Conservation (phyloP, 1,139 yeast species). For the Sugiyamaella paludigena region DNA sequence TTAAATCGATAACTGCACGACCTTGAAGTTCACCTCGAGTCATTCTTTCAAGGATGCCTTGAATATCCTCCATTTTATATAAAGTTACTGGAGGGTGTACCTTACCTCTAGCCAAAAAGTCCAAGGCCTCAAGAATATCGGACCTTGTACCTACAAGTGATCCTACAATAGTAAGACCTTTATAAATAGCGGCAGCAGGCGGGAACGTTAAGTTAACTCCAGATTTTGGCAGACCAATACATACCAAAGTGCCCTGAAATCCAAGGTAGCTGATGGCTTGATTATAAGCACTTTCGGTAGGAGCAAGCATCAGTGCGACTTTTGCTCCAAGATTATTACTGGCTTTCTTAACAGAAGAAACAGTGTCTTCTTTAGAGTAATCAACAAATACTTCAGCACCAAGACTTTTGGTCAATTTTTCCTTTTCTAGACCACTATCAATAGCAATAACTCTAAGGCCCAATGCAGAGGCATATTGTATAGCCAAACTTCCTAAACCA, state of each 20-base stretch:
- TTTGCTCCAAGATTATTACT: constrained; percentile 66
- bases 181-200: constrained; percentile 56
- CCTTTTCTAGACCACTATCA: constrained; percentile 67
- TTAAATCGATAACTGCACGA: constrained; percentile 56
- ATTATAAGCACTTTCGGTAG: constrained; percentile 61
- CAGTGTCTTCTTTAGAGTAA: constrained; percentile 44
- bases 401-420: constrained; percentile 47
- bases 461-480: constrained; percentile 73
- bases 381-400: constrained; percentile 71
- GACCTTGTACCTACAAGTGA: constrained; percentile 72
- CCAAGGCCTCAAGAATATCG: constrained; percentile 68
- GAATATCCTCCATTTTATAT: constrained; percentile 57
- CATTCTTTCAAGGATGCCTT: constrained; percentile 57
- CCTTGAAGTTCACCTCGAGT: constrained; percentile 64
- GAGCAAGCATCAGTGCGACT: constrained; percentile 70
- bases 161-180: constrained; percentile 57
- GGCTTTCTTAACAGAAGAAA: constrained; percentile 48
- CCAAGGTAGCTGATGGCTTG: constrained; percentile 63
- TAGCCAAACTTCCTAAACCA: constrained; percentile 71
- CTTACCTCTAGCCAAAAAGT: constrained; percentile 61
- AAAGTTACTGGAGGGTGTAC: constrained; percentile 61
- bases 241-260: constrained; percentile 64
- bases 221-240: constrained; percentile 70
- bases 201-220: constrained; percentile 50
- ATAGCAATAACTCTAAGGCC: constrained; percentile 68